These are phyloP conservation scores for Trypanosomatidae sp. DNA, from an alignment of 208 protist species.

Conservation along the genomic window DNA sequence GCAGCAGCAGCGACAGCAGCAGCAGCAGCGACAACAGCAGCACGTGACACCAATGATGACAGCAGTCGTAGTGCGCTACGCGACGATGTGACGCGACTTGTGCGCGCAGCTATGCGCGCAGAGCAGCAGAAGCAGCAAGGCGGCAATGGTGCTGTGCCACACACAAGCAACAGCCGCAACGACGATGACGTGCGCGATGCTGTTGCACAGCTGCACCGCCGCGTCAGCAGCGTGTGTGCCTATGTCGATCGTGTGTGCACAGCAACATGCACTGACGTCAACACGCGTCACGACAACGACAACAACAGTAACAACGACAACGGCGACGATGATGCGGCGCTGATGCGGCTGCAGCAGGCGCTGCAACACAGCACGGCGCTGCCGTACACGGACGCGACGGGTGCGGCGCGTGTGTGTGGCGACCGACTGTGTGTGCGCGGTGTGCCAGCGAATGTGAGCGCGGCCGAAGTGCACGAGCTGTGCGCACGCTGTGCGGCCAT, in stretches of 20 bases:
- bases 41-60: too few species aligned
- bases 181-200: too few species aligned
- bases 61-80: too few species aligned
- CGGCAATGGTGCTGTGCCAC: neutral
- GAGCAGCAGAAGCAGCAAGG: too few species aligned
- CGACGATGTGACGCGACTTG: too few species aligned
- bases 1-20: too few species aligned
- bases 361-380: slow-evolving; percentile 7
- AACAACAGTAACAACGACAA: slow-evolving; percentile 7
- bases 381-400: slow-evolving; percentile 34
- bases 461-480: slow-evolving; percentile 39
- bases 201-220: neutral
- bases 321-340: neutral
- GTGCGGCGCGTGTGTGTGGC: slow-evolving; percentile 22
- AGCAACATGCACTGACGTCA: neutral
- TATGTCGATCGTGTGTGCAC: neutral
- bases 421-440: slow-evolving; percentile 34
- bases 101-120: too few species aligned
- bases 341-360: slow-evolving; percentile 6
- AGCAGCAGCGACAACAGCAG: too few species aligned
- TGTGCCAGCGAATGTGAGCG: slow-evolving; percentile 41
- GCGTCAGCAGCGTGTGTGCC: neutral
- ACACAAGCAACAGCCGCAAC: neutral
- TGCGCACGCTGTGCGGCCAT: slow-evolving; percentile 17
- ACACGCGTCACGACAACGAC: slow-evolving; percentile 2